Evolutionary conservation across 495 filamentous ascomycete genomes (phyloP), one percentile per base, ranked within the genome.

Genomic region (Annulohypoxylon moriforme): DNA sequence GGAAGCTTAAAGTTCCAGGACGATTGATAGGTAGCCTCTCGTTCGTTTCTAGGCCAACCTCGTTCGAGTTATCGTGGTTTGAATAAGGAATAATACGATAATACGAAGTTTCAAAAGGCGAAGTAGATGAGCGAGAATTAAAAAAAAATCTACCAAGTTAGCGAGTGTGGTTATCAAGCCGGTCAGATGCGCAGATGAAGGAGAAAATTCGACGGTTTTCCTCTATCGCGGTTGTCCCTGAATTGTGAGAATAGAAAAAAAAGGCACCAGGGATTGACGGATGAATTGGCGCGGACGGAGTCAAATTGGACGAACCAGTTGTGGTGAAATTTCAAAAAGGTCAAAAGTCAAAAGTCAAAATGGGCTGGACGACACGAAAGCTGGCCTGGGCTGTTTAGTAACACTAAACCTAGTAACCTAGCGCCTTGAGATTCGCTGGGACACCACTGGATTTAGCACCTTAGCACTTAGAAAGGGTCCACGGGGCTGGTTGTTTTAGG

Each of bases 301-400:
- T 61, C 55, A 69, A 69, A 73, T 66, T 65, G 33, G 61, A 66
- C 60, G 71, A 69, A 66, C 65, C 56, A 66, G 49, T 73, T 69
- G 58, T 73, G 66, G 65, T 66, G 66, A 73, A 55, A 66, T 47
- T 47, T 68, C 65, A 64, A 73, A 56, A 72, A 64, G 33, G 53
- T 16, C 14, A 72, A 72, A 67, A 67, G 57, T 55, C 25, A 68
- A 68, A 65, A 47, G 59, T 65, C 65, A 64, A 73, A 56, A 73
- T 69, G 44, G 60, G 57, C 58, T 73, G 55, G 60, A 65, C 64
- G 44, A 73, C 66, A 69, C 60, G 71, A 68, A 73, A 68, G 64
- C 60, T 65, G 65, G 33, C 20, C 31, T 62, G 42, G 59, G 25
- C 44, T 44, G 40, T 36, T 42, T 34, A 31, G 42, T 18, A 16